Conservation (phyloP, 331 rosid genomes). For the Acacia concinna region DNA sequence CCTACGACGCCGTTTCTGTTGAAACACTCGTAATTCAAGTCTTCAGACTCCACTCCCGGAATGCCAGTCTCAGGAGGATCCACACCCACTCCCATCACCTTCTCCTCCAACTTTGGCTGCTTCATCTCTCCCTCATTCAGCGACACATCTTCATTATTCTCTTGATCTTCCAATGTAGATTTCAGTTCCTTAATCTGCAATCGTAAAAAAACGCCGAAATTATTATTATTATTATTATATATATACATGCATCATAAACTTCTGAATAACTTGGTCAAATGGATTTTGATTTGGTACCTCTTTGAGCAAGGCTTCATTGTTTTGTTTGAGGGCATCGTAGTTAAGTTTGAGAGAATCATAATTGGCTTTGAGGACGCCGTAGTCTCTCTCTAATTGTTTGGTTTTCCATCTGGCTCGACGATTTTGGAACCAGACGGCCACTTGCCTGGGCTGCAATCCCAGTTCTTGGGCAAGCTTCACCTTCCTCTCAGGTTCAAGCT, state of each 20-base stretch:
- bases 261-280: neutral
- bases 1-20: conserved; percentile 30
- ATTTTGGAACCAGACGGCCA: conserved; percentile 70
- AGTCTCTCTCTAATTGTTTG: conserved; percentile 62
- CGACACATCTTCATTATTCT: conserved; percentile 33
- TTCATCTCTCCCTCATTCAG: conserved; percentile 58
- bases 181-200: conserved; percentile 66
- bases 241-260: neutral
- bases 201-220: neutral
- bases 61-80: conserved; percentile 31
- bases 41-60: conserved; percentile 39
- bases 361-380: conserved; percentile 50
- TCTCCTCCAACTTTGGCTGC: conserved; percentile 30
- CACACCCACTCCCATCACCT: conserved; percentile 28
- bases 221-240: no score
- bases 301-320: conserved; percentile 45
- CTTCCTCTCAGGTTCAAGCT: conserved; percentile 70
- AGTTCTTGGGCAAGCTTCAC: conserved; percentile 65
- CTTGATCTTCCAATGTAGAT: conserved; percentile 46
- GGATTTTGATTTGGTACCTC: conserved; percentile 35
- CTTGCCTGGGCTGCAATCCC: conserved; percentile 63
- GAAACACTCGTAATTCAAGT: conserved; percentile 43
- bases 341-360: conserved; percentile 50
- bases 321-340: conserved; percentile 43
- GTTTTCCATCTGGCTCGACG: conserved; percentile 73